A percentile compares a stretch with the other conserved stretches of the same genome.
Evolutionary conservation across 306 rosid species (phyloP).

Genomic region (Notholithocarpus densiflorus): DNA sequence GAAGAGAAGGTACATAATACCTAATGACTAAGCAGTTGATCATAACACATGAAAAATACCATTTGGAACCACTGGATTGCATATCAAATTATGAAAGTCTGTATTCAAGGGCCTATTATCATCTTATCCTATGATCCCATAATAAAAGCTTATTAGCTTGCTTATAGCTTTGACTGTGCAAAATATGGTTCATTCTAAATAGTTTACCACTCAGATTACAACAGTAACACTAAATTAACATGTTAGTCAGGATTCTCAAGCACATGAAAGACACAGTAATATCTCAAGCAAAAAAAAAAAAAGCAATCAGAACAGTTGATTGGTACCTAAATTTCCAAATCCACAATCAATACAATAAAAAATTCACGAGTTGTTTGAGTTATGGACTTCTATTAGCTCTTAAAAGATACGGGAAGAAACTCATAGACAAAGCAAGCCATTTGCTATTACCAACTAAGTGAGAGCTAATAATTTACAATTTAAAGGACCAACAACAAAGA

Average conservation of each 20-base stretch:
- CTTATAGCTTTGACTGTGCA: background rate
- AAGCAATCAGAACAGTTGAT: background rate
- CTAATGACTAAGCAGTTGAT: background rate
- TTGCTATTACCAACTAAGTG: conserved; percentile 10
- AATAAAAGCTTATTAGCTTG: background rate
- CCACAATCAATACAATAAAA: background rate
- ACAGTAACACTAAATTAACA: background rate
- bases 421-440: conserved; percentile 12
- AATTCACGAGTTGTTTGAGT: background rate
- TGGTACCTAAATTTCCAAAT: background rate
- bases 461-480: background rate
- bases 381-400: background rate
- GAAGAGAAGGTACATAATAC: background rate
- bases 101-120: background rate
- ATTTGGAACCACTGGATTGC: background rate
- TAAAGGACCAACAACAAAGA: conserved; percentile 2
- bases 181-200: background rate
- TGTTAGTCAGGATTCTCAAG: background rate
- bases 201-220: background rate
- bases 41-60: background rate
- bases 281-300: no score
- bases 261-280: background rate
- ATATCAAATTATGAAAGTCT: background rate
- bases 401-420: conserved; percentile 7
- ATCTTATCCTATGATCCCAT: background rate